Evolutionary conservation across 257 asterid genomes (phyloP), one percentile per base, ranked within the genome.

Genomic region (Anisodus acutangulus): DNA sequence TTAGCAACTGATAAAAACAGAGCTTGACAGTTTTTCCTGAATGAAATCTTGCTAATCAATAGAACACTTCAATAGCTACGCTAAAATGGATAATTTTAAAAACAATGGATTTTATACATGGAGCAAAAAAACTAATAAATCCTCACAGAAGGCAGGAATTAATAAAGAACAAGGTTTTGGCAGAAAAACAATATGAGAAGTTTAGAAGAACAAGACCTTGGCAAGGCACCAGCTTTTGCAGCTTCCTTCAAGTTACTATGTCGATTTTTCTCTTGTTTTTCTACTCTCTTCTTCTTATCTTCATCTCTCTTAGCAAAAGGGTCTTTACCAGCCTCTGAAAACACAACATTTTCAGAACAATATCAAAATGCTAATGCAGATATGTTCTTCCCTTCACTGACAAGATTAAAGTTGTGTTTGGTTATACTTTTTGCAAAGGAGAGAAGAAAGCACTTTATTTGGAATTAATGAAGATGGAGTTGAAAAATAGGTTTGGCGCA

Each of bases 281-380:
- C 95, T 57, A 95, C 97, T 91, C 91, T 92, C 83, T 83, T 80
- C 90, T 93, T 95, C 95, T 92, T 97, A 87, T 95, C 98, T 86
- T 88, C 88, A 43, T 39, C 89, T 85, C 97, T 89, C 91, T 92
- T 93, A 49, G 97, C 91, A 89, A 97, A 97, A 85, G 98, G 99
- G 90, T 95, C 98, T 19, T 88, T 92, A 58, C 99, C 99, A 10
- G 95, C 95, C 84, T 91, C 98, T 94, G 91, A 78, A 81, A 53
- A 78, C 15, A 78, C 78, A 84, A 78, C 64, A 51, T 78, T n/a
- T 71, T 78, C 64, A 74, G 45, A 74, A 26, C 45, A 3, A 49
- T 31, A 2, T 66, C 22, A 74, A 49, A 74, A 22, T 74, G 59
- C 80, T 10, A 19, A 72, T 47, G 59, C 59, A 47, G 41, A 10